A percentile compares a stretch with the other conserved stretches of the same genome.
These are phyloP conservation scores for Dryas integrifolia DNA, from an alignment of 331 rosid species.

Conservation along the genomic window DNA sequence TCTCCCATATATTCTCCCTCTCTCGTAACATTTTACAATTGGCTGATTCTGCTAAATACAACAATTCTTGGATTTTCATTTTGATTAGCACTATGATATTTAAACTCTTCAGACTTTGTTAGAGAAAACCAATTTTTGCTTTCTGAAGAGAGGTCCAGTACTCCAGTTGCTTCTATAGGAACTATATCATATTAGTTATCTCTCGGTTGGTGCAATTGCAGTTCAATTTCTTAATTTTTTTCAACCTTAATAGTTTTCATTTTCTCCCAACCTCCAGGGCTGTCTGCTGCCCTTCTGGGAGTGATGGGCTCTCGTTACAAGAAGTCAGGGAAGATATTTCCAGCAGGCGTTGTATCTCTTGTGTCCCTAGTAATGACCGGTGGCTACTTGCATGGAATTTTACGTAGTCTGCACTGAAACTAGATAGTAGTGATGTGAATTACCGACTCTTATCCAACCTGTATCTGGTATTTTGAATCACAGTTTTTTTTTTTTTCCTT, in stretches of 20 bases:
- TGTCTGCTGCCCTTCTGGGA: constrained; percentile 82
- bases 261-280: constrained; percentile 40
- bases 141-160: background rate
- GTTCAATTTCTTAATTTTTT: background rate
- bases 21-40: background rate
- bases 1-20: background rate
- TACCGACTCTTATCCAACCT: background rate
- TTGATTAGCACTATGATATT: background rate
- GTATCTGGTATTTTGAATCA: background rate
- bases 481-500: too few relatives aligned
- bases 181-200: background rate
- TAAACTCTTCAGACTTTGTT: background rate
- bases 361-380: constrained; percentile 84
- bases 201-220: background rate
- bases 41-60: background rate
- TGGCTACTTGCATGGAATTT: constrained; percentile 92
- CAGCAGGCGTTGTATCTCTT: constrained; percentile 90
- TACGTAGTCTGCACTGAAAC: constrained; percentile 67
- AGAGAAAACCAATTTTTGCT: background rate
- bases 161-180: background rate
- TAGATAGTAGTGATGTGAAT: background rate
- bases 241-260: constrained; percentile 5
- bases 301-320: constrained; percentile 96
- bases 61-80: background rate
- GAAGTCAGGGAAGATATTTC: constrained; percentile 91